Base-by-base conservation (phyloP, 305 asterid species). In the Fraxinus paxiana region DNA sequence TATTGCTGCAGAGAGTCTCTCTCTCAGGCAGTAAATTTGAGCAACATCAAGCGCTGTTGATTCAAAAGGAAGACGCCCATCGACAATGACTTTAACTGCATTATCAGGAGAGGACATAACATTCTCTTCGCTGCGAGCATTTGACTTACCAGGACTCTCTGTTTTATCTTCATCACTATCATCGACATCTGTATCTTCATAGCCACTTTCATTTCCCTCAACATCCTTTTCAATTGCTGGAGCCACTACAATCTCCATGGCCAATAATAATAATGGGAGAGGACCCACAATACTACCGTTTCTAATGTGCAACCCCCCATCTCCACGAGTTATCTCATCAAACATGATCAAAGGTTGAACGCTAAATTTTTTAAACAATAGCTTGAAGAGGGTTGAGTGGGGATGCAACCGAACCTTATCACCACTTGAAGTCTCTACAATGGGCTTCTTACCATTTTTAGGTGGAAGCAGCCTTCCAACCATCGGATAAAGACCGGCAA, bases 321-420 rank as follows among this genome's bases (percentile, higher is more conserved):
- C 98, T 77, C 98, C 97, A 70, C 97, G 98, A 7, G 93, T 94
- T 78, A 96, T 92, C 90, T 96, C 98, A 80, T 94, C 97, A 75
- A 93, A 96, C 72, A 86, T 79, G 41, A 96, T 79, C 84, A 93
- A 77, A 73, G 98, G 93, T 34, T 76, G 87, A 75, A 75, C 65
- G 10, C 30, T 35, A 28, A 13, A 76, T 41, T 87, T 88, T 78
- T 83, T 84, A 24, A 77, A 81, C 12, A 90, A 77, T 28, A 91
- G 83, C 84, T 81, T 88, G 56, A 78, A 83, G 83, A 92, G 93
- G 67, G 88, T 85, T 18, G 98, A 96, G 54, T 83, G 90, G 17
- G 90, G 93, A 46, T 94, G 95, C 87, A 96, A 77, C 87, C 96
- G 83, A 20, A 96, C 98, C 88, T 91, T 94, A 82, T 89, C 90